Conservation (phyloP, 106 monocot genomes). For the Chionographis japonica region DNA sequence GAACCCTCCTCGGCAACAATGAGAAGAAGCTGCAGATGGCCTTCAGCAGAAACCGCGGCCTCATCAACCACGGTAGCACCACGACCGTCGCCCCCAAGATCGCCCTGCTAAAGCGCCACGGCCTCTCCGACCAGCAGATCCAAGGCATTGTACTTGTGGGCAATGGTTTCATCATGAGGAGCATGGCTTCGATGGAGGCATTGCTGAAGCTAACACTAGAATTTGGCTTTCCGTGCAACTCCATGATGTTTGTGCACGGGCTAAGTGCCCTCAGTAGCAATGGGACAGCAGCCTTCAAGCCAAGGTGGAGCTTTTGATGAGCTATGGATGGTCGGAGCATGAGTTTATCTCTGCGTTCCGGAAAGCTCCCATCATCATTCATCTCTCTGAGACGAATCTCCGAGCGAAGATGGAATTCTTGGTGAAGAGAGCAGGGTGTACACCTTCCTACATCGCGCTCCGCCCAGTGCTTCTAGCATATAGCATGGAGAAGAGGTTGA, state of each 20-base stretch:
- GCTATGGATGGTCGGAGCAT: slow-evolving; percentile 1
- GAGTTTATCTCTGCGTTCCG: neutral
- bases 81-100: neutral
- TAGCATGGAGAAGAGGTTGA: slow-evolving; percentile 19
- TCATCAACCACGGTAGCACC: neutral
- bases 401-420: neutral
- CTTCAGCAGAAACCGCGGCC: neutral
- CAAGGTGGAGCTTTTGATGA: neutral
- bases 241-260: neutral
- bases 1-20: neutral
- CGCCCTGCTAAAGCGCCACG: neutral
- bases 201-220: no score
- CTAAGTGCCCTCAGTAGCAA: neutral
- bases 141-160: no score
- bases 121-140: no score
- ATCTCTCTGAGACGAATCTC: slow-evolving; percentile 1
- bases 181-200: no score
- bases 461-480: neutral
- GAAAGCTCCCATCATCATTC: neutral
- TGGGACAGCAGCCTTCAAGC: neutral
- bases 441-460: neutral
- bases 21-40: neutral
- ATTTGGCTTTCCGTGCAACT: neutral
- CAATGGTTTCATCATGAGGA: no score
- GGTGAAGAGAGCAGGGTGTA: neutral